Percentiles rank a stretch among this genome's conserved stretches.
Conservation (phyloP, 2,329 filamentous ascomycete species). For the Raffaelea ambrosiae region DNA sequence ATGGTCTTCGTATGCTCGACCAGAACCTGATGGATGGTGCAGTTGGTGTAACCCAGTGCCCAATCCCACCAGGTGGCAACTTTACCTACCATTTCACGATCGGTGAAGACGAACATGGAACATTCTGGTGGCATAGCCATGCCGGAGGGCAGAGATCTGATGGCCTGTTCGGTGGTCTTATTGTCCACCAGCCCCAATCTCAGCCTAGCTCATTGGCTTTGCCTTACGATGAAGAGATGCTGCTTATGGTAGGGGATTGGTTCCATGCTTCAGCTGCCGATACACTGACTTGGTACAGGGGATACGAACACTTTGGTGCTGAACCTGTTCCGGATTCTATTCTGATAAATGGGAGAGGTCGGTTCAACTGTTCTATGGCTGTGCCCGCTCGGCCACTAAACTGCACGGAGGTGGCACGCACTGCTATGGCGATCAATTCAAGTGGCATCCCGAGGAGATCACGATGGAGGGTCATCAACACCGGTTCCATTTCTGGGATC, state of each 20-base stretch:
- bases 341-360: constrained; percentile 9
- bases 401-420: not conserved
- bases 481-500: constrained; percentile 11
- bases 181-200: constrained; percentile 51
- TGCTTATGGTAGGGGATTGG: constrained; percentile 60
- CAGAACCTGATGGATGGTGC: constrained; percentile 59
- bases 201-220: constrained; percentile 37
- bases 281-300: not conserved
- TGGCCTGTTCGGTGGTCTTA: constrained; percentile 50
- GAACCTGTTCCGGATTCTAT: constrained; percentile 10
- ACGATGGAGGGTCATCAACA: constrained; percentile 11
- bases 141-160: constrained; percentile 59
- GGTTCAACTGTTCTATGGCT: constrained; percentile 7
- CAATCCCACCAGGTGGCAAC: constrained; percentile 50
- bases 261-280: constrained; percentile 20
- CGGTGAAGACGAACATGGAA: constrained; percentile 14
- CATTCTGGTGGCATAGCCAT: constrained; percentile 60
- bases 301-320: constrained; percentile 3
- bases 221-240: constrained; percentile 52
- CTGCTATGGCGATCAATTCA: not conserved
- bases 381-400: constrained; percentile 2
- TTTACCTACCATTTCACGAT: constrained; percentile 45
- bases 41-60: constrained; percentile 54
- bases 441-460: no score
- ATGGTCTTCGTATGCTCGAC: constrained; percentile 28